phyloP scores from a whole-genome alignment of 179 eudicot genomes.

The Gypsophila paniculata region DNA sequence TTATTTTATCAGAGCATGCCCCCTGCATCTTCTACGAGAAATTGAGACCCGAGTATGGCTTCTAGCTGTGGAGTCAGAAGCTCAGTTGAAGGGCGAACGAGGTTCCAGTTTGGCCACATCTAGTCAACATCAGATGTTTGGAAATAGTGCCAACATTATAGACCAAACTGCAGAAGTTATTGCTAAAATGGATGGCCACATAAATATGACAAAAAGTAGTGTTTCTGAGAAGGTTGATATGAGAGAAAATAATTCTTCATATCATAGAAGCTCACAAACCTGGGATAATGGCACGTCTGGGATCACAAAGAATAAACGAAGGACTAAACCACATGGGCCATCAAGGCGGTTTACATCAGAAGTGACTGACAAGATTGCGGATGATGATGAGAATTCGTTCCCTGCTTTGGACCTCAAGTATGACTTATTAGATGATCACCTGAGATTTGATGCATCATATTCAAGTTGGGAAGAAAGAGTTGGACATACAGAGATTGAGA shows the following conservation, averaged over 20 bases:
- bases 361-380: conserved; percentile 43
- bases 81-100: conserved; percentile 65
- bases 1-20: conserved; percentile 55
- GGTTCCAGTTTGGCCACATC: conserved; percentile 43
- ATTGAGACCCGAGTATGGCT: conserved; percentile 97
- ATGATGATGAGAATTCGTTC: conserved; percentile 45
- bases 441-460: conserved; percentile 55
- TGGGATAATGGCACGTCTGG: conserved; percentile 49
- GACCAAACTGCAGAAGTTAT: conserved; percentile 76
- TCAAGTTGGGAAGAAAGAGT: conserved; percentile 95
- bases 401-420: conserved; percentile 31
- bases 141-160: conserved; percentile 57
- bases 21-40: conserved; percentile 84
- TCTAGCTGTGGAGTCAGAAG: conserved; percentile 93
- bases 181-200: conserved; percentile 75
- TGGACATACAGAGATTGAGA: conserved; percentile 84
- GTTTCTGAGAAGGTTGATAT: conserved; percentile 47
- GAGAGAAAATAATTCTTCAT: conserved; percentile 44
- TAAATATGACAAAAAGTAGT: conserved; percentile 43
- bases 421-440: conserved; percentile 56
- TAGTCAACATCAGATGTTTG: conserved; percentile 46
- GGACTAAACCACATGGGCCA: conserved; percentile 55
- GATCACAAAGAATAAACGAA: conserved; percentile 56
- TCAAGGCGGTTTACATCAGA: conserved; percentile 54
- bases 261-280: conserved; percentile 41